phyloP scores from a whole-genome alignment of 2,329 filamentous ascomycete species.

The Coniochaeta pulveracea region DNA sequence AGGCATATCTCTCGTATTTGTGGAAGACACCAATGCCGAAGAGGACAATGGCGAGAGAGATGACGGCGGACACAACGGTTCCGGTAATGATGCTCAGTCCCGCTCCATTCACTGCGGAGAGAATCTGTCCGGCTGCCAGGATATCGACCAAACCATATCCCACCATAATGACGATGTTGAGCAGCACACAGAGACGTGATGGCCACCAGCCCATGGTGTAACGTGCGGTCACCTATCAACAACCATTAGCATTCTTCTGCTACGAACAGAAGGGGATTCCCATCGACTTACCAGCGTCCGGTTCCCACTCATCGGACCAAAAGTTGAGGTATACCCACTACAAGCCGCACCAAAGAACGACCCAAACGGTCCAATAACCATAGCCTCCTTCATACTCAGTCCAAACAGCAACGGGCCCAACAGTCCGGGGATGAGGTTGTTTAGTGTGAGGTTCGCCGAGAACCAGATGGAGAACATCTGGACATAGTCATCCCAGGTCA shows the following conservation, averaged over 20 bases:
- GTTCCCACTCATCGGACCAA: conserved; percentile 16
- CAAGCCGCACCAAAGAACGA: conserved; percentile 13
- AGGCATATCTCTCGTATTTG: conserved; percentile 54
- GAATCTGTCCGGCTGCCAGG: conserved; percentile 56
- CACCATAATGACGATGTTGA: conserved; percentile 6
- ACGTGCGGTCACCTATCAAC: neutral
- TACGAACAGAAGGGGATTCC: neutral
- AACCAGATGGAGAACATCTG: conserved; percentile 31
- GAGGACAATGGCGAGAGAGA: conserved; percentile 51
- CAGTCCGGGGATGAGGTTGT: conserved; percentile 24
- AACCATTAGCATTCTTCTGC: neutral
- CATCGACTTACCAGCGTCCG: conserved; percentile 14
- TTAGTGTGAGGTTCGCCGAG: conserved; percentile 29
- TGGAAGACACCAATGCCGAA: conserved; percentile 61
- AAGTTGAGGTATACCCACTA: conserved; percentile 16
- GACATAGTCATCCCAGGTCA: conserved; percentile 18
- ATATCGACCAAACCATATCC: conserved; percentile 42
- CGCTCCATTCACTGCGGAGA: conserved; percentile 49
- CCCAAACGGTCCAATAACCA: conserved; percentile 15
- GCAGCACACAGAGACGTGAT: conserved; percentile 12
- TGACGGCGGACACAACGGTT: conserved; percentile 51
- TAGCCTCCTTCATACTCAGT: conserved; percentile 16
- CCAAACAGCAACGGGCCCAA: conserved; percentile 17
- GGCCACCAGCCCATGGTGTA: conserved; percentile 21
- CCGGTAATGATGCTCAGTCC: conserved; percentile 52